phyloP scores from a whole-genome alignment of 2,329 filamentous ascomycete species.

The Penicillium palitans region DNA sequence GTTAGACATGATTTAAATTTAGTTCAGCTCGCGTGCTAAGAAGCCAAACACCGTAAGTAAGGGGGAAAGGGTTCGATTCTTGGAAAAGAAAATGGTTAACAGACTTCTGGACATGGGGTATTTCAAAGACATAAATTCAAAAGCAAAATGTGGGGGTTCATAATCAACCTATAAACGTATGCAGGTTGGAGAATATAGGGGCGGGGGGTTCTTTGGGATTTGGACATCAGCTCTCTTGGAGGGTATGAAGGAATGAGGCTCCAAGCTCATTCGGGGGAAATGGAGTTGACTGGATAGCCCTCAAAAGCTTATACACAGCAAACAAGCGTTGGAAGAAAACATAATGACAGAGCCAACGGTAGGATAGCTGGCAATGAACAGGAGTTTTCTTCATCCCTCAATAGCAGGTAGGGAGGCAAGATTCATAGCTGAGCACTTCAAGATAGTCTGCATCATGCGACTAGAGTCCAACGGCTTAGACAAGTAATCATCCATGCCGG shows the following conservation, averaged over 20 bases:
- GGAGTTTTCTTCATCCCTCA: not conserved
- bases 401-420: conserved; percentile 13
- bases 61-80: not conserved
- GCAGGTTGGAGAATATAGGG: not conserved
- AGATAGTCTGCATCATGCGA: conserved; percentile 64
- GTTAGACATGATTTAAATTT: not conserved
- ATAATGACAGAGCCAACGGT: too few species aligned
- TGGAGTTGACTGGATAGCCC: not conserved
- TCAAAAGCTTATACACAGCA: not conserved
- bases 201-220: too few species aligned
- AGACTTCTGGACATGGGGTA: not conserved
- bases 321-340: too few species aligned
- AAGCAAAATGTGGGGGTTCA: not conserved
- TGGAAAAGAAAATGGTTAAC: not conserved
- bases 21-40: not conserved
- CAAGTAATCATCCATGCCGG: conserved; percentile 96
- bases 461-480: conserved; percentile 91
- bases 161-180: not conserved
- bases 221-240: too few species aligned
- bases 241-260: not conserved
- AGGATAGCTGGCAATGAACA: not conserved
- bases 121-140: not conserved
- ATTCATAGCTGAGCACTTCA: conserved; percentile 23
- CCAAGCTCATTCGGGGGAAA: too few species aligned
- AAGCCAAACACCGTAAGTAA: not conserved